Conservation (phyloP, 108 stramenopile species). For the Cyclostephanos tholiformis region DNA sequence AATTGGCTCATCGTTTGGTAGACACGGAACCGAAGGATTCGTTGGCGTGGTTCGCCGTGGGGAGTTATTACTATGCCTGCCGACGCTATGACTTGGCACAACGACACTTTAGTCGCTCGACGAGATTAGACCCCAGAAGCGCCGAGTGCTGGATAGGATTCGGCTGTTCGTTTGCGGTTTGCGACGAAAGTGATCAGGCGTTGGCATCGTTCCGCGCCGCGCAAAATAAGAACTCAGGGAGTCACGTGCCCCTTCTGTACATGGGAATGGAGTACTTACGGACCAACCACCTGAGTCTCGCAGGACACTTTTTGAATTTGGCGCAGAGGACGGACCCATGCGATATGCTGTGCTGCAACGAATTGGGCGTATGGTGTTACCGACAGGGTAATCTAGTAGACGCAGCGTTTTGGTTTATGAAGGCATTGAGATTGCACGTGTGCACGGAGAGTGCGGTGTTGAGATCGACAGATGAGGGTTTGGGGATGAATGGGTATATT, state of each 20-base stretch:
- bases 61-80: constrained; percentile 90
- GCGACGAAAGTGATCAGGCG: constrained; percentile 97
- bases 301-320: constrained; percentile 83
- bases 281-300: constrained; percentile 93
- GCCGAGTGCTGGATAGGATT: constrained; percentile 95
- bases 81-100: constrained; percentile 91
- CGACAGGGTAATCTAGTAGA: constrained; percentile 61
- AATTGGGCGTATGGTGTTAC: constrained; percentile 88
- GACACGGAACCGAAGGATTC: constrained; percentile 85
- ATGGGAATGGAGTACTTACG: constrained; percentile 97
- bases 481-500: constrained; percentile 42
- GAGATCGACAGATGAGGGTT: constrained; percentile 37
- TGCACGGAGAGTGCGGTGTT: constrained; percentile 28
- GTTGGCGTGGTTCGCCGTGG: constrained; percentile 92
- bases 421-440: constrained; percentile 57
- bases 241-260: constrained; percentile 85
- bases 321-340: constrained; percentile 63
- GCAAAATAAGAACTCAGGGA: constrained; percentile 82
- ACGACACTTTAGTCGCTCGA: constrained; percentile 90
- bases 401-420: constrained; percentile 76
- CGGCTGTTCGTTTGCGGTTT: constrained; percentile 90
- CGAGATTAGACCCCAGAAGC: constrained; percentile 82
- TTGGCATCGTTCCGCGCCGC: constrained; percentile 94
- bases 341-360: constrained; percentile 90
- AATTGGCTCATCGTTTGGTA: constrained; percentile 92